Evolutionary conservation across 805 yeast genomes (phyloP).

Genomic region (Dipodascus albidus): DNA sequence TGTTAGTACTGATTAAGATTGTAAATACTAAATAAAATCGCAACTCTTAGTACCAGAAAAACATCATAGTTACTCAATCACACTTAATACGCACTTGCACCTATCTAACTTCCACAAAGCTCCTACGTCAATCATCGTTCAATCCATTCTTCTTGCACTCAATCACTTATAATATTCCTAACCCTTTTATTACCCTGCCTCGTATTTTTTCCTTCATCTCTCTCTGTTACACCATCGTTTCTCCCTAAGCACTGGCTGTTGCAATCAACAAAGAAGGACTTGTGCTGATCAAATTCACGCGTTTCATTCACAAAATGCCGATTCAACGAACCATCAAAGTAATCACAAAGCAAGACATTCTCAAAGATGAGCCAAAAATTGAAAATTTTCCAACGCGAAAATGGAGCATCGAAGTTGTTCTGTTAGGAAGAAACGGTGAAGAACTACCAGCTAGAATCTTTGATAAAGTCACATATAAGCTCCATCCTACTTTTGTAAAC

Average conservation of each 20-base stretch:
- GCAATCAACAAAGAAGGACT: neutral
- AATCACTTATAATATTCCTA: neutral
- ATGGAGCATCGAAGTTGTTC: slow-evolving; percentile 72
- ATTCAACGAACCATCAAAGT: slow-evolving; percentile 81
- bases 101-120: too few relatives aligned
- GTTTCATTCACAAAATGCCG: slow-evolving; percentile 20
- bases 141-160: neutral
- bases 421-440: slow-evolving; percentile 70
- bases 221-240: neutral
- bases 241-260: neutral
- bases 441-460: slow-evolving; percentile 79
- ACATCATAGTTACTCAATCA: too few relatives aligned
- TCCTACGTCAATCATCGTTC: neutral
- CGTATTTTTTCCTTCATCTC: neutral
- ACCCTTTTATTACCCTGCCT: neutral
- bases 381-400: slow-evolving; percentile 88
- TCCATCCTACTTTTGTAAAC: slow-evolving; percentile 90
- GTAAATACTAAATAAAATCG: too few relatives aligned
- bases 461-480: slow-evolving; percentile 84
- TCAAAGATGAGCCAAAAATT: slow-evolving; percentile 72
- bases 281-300: neutral
- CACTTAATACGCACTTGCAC: too few relatives aligned
- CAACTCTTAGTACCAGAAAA: too few relatives aligned
- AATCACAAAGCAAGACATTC: slow-evolving; percentile 73
- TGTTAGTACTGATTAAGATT: too few relatives aligned